Evolutionary conservation across 1,139 yeast genomes (phyloP).

Genomic region (Pneumocystis jirovecii): DNA sequence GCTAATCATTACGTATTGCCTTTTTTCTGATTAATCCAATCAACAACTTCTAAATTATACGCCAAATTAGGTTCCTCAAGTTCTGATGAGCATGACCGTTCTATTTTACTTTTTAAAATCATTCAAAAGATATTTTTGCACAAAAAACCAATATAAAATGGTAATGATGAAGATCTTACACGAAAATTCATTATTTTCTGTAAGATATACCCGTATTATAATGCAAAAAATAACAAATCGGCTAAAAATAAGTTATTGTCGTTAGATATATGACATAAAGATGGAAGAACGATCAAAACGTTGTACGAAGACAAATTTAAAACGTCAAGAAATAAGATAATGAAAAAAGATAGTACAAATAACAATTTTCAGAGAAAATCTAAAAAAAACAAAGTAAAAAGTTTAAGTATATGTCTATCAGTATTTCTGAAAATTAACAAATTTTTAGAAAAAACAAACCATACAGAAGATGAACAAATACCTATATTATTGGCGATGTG

Average conservation of each 20-base stretch:
- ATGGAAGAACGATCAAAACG: too few species aligned
- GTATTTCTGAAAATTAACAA: background rate
- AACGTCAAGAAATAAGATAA: too few species aligned
- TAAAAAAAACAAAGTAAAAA: too few species aligned
- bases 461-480: background rate
- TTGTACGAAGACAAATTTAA: too few species aligned
- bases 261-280: too few species aligned
- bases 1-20: conserved; percentile 34
- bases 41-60: conserved; percentile 82
- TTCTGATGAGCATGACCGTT: conserved; percentile 80
- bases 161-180: background rate
- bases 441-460: background rate
- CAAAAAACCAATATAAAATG: background rate
- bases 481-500: background rate
- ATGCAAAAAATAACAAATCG: too few species aligned
- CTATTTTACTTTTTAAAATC: conserved; percentile 22
- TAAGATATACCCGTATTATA: background rate
- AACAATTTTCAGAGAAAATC: too few species aligned
- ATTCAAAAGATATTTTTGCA: background rate
- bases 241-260: background rate
- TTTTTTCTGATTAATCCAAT: conserved; percentile 79
- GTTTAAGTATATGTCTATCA: background rate
- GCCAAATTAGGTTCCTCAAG: conserved; percentile 79
- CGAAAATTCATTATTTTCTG: background rate
- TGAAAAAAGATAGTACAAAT: too few species aligned